Evolutionary conservation across 2,329 filamentous ascomycete genomes (phyloP), one percentile per base, ranked within the genome.

Genomic region (Didymella arachidicola): DNA sequence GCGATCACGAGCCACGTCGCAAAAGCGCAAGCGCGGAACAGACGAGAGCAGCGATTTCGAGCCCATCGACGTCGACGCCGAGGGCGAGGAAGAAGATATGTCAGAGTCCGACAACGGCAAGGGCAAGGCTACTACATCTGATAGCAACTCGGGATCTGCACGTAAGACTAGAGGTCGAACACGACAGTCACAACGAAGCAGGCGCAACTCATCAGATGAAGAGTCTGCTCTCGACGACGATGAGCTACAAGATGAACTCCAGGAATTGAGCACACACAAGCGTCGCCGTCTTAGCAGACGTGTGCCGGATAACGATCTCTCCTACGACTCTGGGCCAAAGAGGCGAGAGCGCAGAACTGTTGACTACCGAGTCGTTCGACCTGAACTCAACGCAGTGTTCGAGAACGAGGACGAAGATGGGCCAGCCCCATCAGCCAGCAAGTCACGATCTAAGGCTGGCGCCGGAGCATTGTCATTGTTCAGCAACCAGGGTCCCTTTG

Each of bases 401-500:
- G 92, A 96, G 65, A 89, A 92, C 48, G 90, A 90, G 29, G 89
- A 86, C 44, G 90, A 90, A 27, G 89, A 86, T 43, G 86, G 88
- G 46, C 81, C 86, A 10, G 86, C 85, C 6, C 86, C 91, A 7
- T 89, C 90, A 3, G 87, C 90, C 36, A 86, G 86, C 60, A 86
- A 86, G 64, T 87, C 90, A 45, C 86, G 87, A 32, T 84, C 87
- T 44, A 84, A 81, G 56, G 86, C 83, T 49, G 87, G 84, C 36
- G 84, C 81, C 18, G 65, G 72, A 14, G 64, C 61, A 8, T 29
- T 92, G 94, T 72, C 89, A 93, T 48, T 98, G 30, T 94, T 96
- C 78, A 93, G 92, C 22, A 96, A 93, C 0, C 92, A 89, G 72
- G 95, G 95, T 8, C 95, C 95, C 2, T 98, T 99, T 77, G 95